These are phyloP conservation scores for Baudoinia panamericana DNA, from an alignment of 495 filamentous ascomycete species.

Conservation along the genomic window DNA sequence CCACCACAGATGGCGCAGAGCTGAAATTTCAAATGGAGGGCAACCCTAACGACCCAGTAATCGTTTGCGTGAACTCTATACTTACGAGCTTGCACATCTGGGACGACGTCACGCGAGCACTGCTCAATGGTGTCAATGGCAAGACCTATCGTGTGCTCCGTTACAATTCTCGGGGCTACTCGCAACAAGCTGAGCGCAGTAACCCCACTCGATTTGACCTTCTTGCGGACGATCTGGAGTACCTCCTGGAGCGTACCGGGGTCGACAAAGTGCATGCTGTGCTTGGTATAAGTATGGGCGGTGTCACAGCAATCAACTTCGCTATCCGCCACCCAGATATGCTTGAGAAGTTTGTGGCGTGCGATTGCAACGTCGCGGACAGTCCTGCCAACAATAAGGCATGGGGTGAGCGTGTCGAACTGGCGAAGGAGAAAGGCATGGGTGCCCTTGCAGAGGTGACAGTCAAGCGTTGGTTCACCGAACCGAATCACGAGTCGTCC, in stretches of 20 bases:
- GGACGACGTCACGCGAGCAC: constrained; percentile 51
- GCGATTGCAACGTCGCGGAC: constrained; percentile 60
- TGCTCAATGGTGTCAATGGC: constrained; percentile 41
- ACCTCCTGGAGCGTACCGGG: constrained; percentile 26
- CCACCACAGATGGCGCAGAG: constrained; percentile 49
- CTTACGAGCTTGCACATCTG: constrained; percentile 62
- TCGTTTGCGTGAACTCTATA: constrained; percentile 65
- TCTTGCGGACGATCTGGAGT: constrained; percentile 49
- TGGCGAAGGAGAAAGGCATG: constrained; percentile 50
- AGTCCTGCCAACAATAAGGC: constrained; percentile 57
- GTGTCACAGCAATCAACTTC: constrained; percentile 58
- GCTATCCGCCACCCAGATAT: constrained; percentile 50
- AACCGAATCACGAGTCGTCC: constrained; percentile 42
- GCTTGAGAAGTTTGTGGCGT: constrained; percentile 51
- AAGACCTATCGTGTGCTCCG: constrained; percentile 56
- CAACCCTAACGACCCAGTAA: constrained; percentile 48
- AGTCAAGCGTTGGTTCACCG: constrained; percentile 62
- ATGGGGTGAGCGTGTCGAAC: constrained; percentile 60
- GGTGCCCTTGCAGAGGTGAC: constrained; percentile 52
- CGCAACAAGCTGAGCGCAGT: constrained; percentile 19
- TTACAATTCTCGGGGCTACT: constrained; percentile 54
- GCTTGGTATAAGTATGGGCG: constrained; percentile 66
- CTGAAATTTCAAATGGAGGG: constrained; percentile 68
- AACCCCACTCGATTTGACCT: constrained; percentile 41
- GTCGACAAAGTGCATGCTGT: constrained; percentile 30